Percentiles rank a stretch among this genome's conserved stretches.
Conservation (phyloP, 768 basidiomycete species). For the Sporobolomyces phaffii region DNA sequence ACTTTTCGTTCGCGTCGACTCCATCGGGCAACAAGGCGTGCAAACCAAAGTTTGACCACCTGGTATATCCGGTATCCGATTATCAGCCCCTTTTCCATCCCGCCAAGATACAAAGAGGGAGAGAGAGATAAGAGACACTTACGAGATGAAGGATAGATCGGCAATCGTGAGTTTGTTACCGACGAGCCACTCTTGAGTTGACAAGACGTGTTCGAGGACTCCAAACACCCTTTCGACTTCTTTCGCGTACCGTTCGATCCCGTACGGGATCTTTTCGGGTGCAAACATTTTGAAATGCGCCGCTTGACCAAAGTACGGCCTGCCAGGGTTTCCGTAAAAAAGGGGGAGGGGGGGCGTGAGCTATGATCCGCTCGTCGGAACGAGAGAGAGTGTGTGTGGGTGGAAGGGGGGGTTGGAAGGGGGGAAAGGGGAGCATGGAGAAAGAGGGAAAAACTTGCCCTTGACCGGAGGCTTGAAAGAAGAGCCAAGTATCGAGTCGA, state of each 20-base stretch:
- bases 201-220: slow-evolving; percentile 35
- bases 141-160: slow-evolving; percentile 39
- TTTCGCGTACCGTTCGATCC: slow-evolving; percentile 32
- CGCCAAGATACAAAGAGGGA: no score
- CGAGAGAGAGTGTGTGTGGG: no score
- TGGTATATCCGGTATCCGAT: no score
- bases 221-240: no score
- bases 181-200: slow-evolving; percentile 36
- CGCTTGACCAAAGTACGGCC: slow-evolving; percentile 1
- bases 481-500: slow-evolving; percentile 34
- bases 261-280: slow-evolving; percentile 29
- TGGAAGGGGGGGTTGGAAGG: no score
- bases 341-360: no score
- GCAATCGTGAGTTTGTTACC: slow-evolving; percentile 36
- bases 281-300: slow-evolving; percentile 40
- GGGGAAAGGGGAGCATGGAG: no score
- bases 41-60: slow-evolving; percentile 25
- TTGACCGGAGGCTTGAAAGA: slow-evolving; percentile 36
- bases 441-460: no score
- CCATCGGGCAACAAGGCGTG: slow-evolving; percentile 31
- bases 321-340: no score
- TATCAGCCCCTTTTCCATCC: no score
- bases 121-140: not conserved
- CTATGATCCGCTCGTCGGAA: no score
- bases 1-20: slow-evolving; percentile 18